Percentiles rank a stretch among this genome's conserved stretches.
These are phyloP conservation scores for Phytophthora quininea DNA, from an alignment of 352 stramenopile genomes.

Conservation along the genomic window DNA sequence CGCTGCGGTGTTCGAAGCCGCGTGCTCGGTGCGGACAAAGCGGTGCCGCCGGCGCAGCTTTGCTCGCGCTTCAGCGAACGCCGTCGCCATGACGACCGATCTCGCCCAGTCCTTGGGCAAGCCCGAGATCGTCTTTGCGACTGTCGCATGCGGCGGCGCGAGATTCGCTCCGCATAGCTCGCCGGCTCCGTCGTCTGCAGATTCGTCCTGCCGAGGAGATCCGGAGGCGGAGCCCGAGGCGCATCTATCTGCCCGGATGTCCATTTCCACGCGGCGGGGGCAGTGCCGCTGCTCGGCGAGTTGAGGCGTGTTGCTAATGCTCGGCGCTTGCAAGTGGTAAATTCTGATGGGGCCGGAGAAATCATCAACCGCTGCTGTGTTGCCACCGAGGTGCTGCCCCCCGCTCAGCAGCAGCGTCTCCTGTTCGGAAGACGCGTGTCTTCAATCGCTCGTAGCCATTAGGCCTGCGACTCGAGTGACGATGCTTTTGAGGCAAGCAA, in stretches of 20 bases:
- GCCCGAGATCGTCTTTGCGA: conserved; percentile 19
- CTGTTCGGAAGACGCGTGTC: too few species aligned
- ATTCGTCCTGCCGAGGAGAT: background rate
- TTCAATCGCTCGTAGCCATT: too few species aligned
- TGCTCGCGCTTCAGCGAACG: conserved; percentile 15
- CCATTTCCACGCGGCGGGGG: background rate
- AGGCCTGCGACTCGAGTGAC: background rate
- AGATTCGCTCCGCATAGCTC: conserved; percentile 13
- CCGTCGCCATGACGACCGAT: conserved; percentile 11
- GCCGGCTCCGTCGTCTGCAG: background rate
- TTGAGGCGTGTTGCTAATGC: background rate
- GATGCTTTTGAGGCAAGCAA: background rate
- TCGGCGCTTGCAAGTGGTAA: background rate
- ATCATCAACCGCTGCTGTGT: background rate
- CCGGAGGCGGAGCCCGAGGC: background rate
- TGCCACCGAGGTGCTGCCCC: background rate
- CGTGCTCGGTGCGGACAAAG: too few species aligned
- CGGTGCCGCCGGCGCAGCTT: background rate
- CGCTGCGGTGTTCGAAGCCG: too few species aligned
- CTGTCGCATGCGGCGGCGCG: conserved; percentile 29
- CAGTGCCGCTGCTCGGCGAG: background rate
- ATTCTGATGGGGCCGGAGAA: conserved; percentile 5
- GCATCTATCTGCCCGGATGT: background rate
- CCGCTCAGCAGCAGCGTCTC: too few species aligned
- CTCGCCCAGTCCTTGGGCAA: conserved; percentile 10